A percentile compares a stretch with the other conserved stretches of the same genome.
These are phyloP conservation scores for Aspergillus ibericus DNA, from an alignment of 2,329 filamentous ascomycete genomes.

Conservation along the genomic window DNA sequence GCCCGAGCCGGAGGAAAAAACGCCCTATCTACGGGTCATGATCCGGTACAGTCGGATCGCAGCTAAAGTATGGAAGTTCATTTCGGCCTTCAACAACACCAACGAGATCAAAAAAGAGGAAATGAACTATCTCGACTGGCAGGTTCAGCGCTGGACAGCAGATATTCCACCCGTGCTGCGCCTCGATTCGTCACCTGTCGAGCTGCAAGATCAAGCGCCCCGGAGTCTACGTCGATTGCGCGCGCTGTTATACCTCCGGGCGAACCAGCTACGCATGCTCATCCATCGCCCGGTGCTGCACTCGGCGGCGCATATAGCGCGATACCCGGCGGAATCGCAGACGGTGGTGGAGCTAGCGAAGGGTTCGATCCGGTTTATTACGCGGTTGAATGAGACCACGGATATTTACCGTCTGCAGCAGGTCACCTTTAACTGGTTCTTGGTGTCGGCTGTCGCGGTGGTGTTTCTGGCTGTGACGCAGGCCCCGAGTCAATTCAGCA, in stretches of 20 bases:
- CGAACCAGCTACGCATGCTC: slow-evolving; percentile 85
- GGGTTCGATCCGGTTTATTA: slow-evolving; percentile 62
- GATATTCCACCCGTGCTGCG: slow-evolving; percentile 64
- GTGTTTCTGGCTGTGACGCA: slow-evolving; percentile 64
- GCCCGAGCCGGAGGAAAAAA: slow-evolving; percentile 65
- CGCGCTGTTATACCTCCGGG: slow-evolving; percentile 80
- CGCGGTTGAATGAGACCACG: slow-evolving; percentile 59
- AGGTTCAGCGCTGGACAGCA: slow-evolving; percentile 81
- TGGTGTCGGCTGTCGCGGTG: slow-evolving; percentile 62
- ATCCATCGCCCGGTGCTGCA: slow-evolving; percentile 85
- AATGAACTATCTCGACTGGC: slow-evolving; percentile 76
- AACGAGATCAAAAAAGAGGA: slow-evolving; percentile 69
- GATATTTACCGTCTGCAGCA: slow-evolving; percentile 64
- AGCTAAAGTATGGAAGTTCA: slow-evolving; percentile 80
- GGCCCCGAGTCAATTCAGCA: slow-evolving; percentile 59
- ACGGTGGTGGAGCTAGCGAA: slow-evolving; percentile 64
- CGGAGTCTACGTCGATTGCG: slow-evolving; percentile 72
- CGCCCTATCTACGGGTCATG: slow-evolving; percentile 80
- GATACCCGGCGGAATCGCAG: slow-evolving; percentile 70
- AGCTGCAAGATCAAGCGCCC: slow-evolving; percentile 30
- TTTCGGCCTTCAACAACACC: slow-evolving; percentile 67
- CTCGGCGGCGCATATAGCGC: slow-evolving; percentile 70
- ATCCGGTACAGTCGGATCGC: slow-evolving; percentile 78
- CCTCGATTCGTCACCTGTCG: slow-evolving; percentile 57
- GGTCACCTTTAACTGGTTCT: slow-evolving; percentile 65